These are phyloP conservation scores for Lyophyllum shimeji DNA, from an alignment of 768 basidiomycete genomes.

Conservation along the genomic window DNA sequence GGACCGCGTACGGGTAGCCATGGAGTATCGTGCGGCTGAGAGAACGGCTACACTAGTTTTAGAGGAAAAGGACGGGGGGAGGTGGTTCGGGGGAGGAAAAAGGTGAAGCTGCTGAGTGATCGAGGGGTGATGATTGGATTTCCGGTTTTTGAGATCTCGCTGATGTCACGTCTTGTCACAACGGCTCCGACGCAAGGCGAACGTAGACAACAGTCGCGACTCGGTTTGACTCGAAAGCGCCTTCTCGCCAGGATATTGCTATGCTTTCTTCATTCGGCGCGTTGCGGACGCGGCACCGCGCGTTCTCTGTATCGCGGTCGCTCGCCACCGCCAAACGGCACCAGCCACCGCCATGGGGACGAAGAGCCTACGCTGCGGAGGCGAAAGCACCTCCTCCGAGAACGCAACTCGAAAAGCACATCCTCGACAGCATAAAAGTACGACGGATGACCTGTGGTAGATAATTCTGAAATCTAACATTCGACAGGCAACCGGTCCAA, in stretches of 20 bases:
- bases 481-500: constrained; percentile 79
- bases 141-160: constrained; percentile 3
- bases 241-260: background rate
- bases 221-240: background rate
- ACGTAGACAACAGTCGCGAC: no score
- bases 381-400: constrained; percentile 16
- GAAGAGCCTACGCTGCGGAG: constrained; percentile 7
- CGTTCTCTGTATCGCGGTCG: background rate
- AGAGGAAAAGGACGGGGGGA: constrained; percentile 9
- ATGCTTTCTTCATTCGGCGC: background rate
- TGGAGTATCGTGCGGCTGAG: constrained; percentile 19
- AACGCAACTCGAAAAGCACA: constrained; percentile 60
- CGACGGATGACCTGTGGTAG: constrained; percentile 4
- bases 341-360: background rate
- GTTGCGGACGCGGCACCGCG: constrained; percentile 11
- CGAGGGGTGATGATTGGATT: background rate
- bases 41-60: constrained; percentile 2
- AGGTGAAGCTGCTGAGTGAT: constrained; percentile 8
- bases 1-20: constrained; percentile 48
- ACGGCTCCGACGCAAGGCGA: constrained; percentile 11
- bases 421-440: constrained; percentile 75
- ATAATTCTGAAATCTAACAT: constrained; percentile 5
- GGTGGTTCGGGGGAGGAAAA: constrained; percentile 12
- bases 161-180: constrained; percentile 24
- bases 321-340: background rate